Evolutionary conservation across 2,329 filamentous ascomycete genomes (phyloP), one percentile per base, ranked within the genome.

Genomic region (Aspergillus sp.): DNA sequence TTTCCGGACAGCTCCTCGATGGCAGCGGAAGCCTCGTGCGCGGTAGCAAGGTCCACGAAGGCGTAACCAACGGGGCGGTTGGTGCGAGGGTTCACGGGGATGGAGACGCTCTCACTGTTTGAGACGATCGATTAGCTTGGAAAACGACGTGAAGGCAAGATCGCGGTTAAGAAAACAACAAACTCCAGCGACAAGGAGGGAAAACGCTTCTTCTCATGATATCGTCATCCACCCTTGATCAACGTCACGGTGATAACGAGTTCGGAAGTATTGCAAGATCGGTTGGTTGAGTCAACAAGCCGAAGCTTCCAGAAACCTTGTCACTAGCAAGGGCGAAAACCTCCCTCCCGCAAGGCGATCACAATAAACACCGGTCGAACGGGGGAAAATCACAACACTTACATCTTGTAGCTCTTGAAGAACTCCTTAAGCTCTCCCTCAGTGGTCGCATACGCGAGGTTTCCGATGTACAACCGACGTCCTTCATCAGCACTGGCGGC

Each of bases 391-490:
- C 46, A 54, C 4, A 14, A 16, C 47, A 91, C 94, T 87, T 87
- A 99, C 95, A 99, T 92, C 85, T 95, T 90, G 87, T 96, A 98
- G 82, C 89, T 91, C 87, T 95, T 94, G 90, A 99, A 99, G 87
- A 99, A 99, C 74, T 95, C 91, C 87, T 96, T 96, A 87, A 99
- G 92, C 89, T 97, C 92, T 90, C 91, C 95, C 91, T 98, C 95
- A 81, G 92, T 96, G 89, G 95, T 98, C 89, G 94, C 93, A 82
- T 99, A 99, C 76, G 95, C 95, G 88, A 99, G 91, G 87, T 99
- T 99, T 86, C 95, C 95, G 85, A 99, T 98, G 85, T 99, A 99
- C 75, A 99, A 90, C 84, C 95, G 92, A 85, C 95, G 92, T 81
- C 95, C 94, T 86, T 99, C 95, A 81, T 94, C 93, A 81, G 95